A percentile compares a stretch with the other conserved stretches of the same genome.
phyloP scores from a whole-genome alignment of 1,284 basidiomycete species.

The Mycosarcoma mackinlayi region DNA sequence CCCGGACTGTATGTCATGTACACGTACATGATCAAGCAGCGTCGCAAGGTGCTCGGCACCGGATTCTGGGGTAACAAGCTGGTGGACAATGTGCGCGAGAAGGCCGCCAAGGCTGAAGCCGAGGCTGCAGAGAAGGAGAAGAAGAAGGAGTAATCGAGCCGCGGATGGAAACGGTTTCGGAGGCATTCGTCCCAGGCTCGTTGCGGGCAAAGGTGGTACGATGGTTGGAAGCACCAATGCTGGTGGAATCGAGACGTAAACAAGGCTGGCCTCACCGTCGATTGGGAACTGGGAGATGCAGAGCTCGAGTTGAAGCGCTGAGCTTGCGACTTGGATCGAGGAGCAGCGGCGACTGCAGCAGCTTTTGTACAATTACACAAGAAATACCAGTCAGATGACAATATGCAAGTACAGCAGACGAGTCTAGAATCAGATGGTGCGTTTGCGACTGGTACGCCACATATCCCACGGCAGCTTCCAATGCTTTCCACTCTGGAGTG shows the following conservation, averaged over 20 bases:
- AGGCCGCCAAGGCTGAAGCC: too few relatives aligned
- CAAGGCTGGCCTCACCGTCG: too few relatives aligned
- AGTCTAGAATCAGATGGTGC: slow-evolving; percentile 64
- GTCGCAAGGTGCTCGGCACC: slow-evolving; percentile 79
- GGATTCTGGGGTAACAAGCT: slow-evolving; percentile 63
- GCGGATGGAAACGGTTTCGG: not conserved
- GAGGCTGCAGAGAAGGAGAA: slow-evolving; percentile 38
- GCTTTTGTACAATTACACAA: slow-evolving; percentile 22
- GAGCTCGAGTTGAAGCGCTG: too few relatives aligned
- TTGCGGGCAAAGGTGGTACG: too few relatives aligned
- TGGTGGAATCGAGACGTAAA: too few relatives aligned
- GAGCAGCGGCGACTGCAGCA: too few relatives aligned
- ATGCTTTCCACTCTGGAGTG: slow-evolving; percentile 76
- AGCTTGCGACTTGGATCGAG: too few relatives aligned
- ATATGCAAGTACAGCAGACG: not conserved
- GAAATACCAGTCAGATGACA: not conserved
- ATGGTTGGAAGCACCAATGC: too few relatives aligned
- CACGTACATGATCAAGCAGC: slow-evolving; percentile 86
- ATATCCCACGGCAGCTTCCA: slow-evolving; percentile 89
- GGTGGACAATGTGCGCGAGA: slow-evolving; percentile 36
- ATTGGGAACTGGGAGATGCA: too few relatives aligned
- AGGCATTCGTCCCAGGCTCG: too few relatives aligned
- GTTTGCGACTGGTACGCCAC: slow-evolving; percentile 75
- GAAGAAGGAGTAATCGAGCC: not conserved
- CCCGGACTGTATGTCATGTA: slow-evolving; percentile 89